Conservation (phyloP, 192 early-diverging fungal species). For the Coemansia sp. region DNA sequence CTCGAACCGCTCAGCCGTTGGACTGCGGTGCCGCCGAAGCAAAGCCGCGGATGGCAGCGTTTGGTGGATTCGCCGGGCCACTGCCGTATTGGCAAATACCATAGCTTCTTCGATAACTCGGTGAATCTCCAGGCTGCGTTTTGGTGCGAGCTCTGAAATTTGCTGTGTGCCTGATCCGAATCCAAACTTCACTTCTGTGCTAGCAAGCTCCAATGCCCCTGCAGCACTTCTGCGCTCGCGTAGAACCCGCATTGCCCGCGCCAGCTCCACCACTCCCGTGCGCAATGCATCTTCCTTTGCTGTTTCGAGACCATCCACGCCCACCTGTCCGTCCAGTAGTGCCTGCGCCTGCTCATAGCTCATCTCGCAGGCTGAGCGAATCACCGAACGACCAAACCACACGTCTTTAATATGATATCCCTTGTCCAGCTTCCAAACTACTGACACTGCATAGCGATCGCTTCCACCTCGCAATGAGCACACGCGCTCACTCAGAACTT, state of each 20-base stretch:
- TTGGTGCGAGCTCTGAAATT: conserved; percentile 67
- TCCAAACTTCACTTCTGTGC: conserved; percentile 73
- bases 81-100: conserved; percentile 72
- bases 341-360: conserved; percentile 76
- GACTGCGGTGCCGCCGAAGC: conserved; percentile 68
- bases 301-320: conserved; percentile 48
- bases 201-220: conserved; percentile 71
- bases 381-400: conserved; percentile 74
- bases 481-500: conserved; percentile 66
- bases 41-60: conserved; percentile 59
- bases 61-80: conserved; percentile 61
- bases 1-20: conserved; percentile 61
- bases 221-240: conserved; percentile 56
- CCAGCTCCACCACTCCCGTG: conserved; percentile 48
- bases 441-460: conserved; percentile 73
- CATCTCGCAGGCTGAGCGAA: conserved; percentile 74
- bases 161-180: conserved; percentile 57
- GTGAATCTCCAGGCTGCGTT: conserved; percentile 67
- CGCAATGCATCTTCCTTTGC: conserved; percentile 41
- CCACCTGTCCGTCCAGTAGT: conserved; percentile 59
- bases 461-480: conserved; percentile 68
- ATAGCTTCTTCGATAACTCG: conserved; percentile 77
- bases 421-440: conserved; percentile 66
- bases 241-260: conserved; percentile 56
- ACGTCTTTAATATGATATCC: conserved; percentile 48